A percentile compares a stretch with the other conserved stretches of the same genome.
These are phyloP conservation scores for Acanthamoeba lenticulata DNA, from an alignment of 208 protist species.

Conservation along the genomic window DNA sequence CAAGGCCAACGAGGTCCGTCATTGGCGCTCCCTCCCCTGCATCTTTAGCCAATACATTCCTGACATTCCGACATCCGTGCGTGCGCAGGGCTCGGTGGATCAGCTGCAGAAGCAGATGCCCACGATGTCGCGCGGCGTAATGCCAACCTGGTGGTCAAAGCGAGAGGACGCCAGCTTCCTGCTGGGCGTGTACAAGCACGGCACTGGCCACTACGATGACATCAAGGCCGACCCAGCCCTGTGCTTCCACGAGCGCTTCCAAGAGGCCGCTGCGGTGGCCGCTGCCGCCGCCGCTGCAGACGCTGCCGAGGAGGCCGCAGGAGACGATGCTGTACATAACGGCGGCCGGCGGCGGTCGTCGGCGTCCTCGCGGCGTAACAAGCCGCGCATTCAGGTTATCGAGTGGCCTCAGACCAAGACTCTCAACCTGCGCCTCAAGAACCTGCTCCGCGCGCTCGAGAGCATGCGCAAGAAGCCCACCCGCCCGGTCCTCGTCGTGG, in stretches of 20 bases:
- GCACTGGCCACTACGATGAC: conserved; percentile 74
- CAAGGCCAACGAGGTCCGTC: not conserved
- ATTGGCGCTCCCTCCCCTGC: not conserved
- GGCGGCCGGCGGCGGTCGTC: not conserved
- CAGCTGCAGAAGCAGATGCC: conserved; percentile 57
- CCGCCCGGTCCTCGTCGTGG: not conserved
- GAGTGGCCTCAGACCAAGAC: conserved; percentile 59
- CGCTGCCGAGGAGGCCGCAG: not conserved
- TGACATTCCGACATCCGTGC: no score
- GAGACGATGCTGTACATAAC: not conserved
- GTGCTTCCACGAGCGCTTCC: conserved; percentile 60
- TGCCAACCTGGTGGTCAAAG: conserved; percentile 42
- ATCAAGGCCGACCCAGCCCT: conserved; percentile 73
- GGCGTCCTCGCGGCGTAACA: not conserved
- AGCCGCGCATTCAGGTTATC: not conserved
- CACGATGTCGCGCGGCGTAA: not conserved
- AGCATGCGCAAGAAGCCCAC: not conserved
- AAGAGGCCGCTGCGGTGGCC: not conserved
- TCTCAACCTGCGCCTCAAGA: conserved; percentile 53
- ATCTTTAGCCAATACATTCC: no score
- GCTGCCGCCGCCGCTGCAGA: not conserved
- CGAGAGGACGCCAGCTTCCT: conserved; percentile 69
- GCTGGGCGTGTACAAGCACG: conserved; percentile 77
- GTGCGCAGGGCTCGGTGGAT: not conserved
- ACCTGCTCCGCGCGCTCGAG: conserved; percentile 43